A percentile compares a stretch with the other conserved stretches of the same genome.
These are phyloP conservation scores for Metschnikowia continentalis DNA, from an alignment of 805 yeast species.

Conservation along the genomic window DNA sequence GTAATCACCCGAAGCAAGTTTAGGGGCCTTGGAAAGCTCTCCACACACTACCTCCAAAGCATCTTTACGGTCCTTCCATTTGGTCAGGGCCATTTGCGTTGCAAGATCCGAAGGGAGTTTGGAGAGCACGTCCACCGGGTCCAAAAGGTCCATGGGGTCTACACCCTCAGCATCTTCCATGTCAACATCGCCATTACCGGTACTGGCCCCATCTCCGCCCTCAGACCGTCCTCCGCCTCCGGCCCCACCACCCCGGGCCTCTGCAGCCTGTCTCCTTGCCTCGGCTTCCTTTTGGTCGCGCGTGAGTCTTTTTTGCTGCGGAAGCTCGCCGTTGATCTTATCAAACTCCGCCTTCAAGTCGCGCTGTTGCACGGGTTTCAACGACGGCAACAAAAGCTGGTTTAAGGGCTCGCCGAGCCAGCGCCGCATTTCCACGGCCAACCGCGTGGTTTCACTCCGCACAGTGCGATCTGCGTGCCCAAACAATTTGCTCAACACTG, in stretches of 20 bases:
- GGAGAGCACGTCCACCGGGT: conserved; percentile 62
- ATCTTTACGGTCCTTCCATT: conserved; percentile 93
- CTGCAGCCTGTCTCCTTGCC: conserved; percentile 18
- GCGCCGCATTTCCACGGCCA: conserved; percentile 65
- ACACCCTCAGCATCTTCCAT: conserved; percentile 25
- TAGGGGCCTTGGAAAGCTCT: conserved; percentile 50
- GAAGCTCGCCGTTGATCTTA: conserved; percentile 36
- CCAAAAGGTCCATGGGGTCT: conserved; percentile 70
- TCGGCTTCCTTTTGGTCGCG: conserved; percentile 48
- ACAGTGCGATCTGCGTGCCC: conserved; percentile 85
- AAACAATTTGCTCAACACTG: conserved; percentile 61
- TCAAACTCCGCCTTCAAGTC: conserved; percentile 72
- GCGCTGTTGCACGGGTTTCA: conserved; percentile 90
- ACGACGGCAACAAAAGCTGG: conserved; percentile 55
- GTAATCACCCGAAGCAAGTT: conserved; percentile 59
- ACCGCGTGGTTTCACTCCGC: conserved; percentile 67
- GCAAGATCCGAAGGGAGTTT: conserved; percentile 63
- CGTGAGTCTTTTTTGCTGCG: conserved; percentile 54
- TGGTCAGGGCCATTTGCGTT: conserved; percentile 51
- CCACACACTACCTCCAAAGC: conserved; percentile 61
- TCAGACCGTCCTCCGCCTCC: conserved; percentile 2
- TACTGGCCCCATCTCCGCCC: conserved; percentile 19
- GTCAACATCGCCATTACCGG: conserved; percentile 17
- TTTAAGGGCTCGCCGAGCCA: conserved; percentile 70
- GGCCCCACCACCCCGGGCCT: conserved; percentile 4